Conservation (phyloP, 257 asterid species). For the Solanum rostratum region DNA sequence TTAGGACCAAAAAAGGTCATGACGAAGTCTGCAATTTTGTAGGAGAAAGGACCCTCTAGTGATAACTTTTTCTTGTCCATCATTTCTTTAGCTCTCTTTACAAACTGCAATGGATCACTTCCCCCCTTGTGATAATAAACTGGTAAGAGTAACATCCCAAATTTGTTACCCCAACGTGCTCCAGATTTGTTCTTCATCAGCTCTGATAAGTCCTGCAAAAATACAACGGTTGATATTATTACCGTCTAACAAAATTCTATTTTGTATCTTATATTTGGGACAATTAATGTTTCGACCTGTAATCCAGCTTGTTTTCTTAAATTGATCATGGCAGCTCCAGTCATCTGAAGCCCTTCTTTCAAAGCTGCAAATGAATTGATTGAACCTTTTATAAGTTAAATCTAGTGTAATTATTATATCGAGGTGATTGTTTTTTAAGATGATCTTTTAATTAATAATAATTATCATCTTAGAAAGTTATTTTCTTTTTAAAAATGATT, state of each 20-base stretch:
- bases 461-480: too few relatives aligned
- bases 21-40: slow-evolving; percentile 30
- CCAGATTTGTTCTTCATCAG: slow-evolving; percentile 19
- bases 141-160: slow-evolving; percentile 66
- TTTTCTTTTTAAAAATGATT: too few relatives aligned
- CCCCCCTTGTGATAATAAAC: slow-evolving; percentile 28
- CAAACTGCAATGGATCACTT: slow-evolving; percentile 42
- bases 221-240: not conserved
- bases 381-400: too few relatives aligned
- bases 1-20: slow-evolving; percentile 43
- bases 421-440: too few relatives aligned
- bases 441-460: too few relatives aligned
- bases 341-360: slow-evolving; percentile 46
- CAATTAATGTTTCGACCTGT: slow-evolving; percentile 29
- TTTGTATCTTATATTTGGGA: not conserved
- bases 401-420: too few relatives aligned
- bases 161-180: slow-evolving; percentile 53
- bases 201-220: slow-evolving; percentile 38
- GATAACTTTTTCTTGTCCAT: slow-evolving; percentile 76
- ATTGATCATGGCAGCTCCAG: slow-evolving; percentile 78
- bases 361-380: slow-evolving; percentile 12
- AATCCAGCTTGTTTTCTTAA: slow-evolving; percentile 57
- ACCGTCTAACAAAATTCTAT: not conserved
- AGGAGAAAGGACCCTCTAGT: slow-evolving; percentile 50
- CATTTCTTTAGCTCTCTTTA: slow-evolving; percentile 58